These are phyloP conservation scores for Aspergillus udagawae DNA, from an alignment of 2,329 filamentous ascomycete species.

Conservation along the genomic window DNA sequence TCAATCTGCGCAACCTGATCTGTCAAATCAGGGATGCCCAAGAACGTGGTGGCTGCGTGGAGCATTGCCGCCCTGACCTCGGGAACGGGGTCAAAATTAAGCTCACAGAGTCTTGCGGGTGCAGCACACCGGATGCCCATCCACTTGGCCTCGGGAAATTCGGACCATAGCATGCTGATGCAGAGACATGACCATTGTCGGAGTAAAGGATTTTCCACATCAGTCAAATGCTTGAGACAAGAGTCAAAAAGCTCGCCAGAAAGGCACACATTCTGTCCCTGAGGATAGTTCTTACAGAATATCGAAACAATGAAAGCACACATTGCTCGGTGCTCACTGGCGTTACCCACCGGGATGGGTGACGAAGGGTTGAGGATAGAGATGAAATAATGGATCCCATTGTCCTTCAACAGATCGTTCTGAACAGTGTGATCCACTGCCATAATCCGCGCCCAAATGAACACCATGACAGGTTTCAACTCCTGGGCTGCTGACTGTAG, in stretches of 20 bases:
- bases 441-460: constrained; percentile 95
- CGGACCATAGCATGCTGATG: constrained; percentile 89
- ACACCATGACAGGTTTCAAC: constrained; percentile 97
- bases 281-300: constrained; percentile 91
- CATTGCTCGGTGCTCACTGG: constrained; percentile 96
- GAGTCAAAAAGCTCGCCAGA: constrained; percentile 86
- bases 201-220: constrained; percentile 81
- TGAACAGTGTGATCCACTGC: constrained; percentile 94
- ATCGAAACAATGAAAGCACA: constrained; percentile 96
- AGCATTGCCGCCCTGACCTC: constrained; percentile 93
- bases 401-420: constrained; percentile 90
- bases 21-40: constrained; percentile 89
- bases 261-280: constrained; percentile 87
- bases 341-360: constrained; percentile 78
- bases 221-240: constrained; percentile 77
- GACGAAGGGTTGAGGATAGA: constrained; percentile 83
- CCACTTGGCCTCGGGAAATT: constrained; percentile 92
- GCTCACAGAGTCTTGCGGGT: constrained; percentile 71
- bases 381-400: constrained; percentile 95
- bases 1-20: constrained; percentile 88
- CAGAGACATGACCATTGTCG: constrained; percentile 95
- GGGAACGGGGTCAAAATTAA: constrained; percentile 80
- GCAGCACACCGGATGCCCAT: constrained; percentile 86
- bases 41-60: constrained; percentile 87
- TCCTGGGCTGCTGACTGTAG: constrained; percentile 92